Conservation (phyloP, 768 basidiomycete species). For the Pleurotus eryngii region DNA sequence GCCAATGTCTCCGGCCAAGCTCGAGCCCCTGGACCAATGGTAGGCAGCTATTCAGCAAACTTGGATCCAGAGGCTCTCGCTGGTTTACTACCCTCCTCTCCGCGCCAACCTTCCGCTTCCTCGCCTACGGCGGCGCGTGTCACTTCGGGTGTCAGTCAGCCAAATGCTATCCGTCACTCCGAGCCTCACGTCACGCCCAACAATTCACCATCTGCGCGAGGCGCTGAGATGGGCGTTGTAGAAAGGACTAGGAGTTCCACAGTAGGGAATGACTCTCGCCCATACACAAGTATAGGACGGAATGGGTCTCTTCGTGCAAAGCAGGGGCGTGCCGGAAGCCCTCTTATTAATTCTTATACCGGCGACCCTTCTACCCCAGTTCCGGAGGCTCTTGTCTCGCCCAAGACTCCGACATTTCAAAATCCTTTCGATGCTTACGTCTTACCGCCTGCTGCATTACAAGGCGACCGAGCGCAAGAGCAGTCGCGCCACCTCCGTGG, state of each 20-base stretch:
- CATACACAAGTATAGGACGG: neutral
- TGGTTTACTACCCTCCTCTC: too few species aligned
- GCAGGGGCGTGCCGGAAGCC: neutral
- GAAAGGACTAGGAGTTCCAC: neutral
- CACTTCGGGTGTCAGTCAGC: too few species aligned
- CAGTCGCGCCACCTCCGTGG: neutral
- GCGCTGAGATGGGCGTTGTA: neutral
- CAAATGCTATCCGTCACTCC: neutral
- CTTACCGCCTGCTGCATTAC: neutral
- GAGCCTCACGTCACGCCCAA: neutral
- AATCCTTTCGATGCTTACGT: too few species aligned
- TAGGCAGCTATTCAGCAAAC: too few species aligned
- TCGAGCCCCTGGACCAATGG: too few species aligned
- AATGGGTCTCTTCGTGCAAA: neutral
- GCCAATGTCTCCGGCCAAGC: too few species aligned
- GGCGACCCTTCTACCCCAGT: neutral
- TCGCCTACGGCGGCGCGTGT: too few species aligned
- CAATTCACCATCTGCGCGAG: neutral
- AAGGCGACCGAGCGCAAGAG: neutral
- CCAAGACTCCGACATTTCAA: neutral
- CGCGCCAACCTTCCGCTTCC: too few species aligned
- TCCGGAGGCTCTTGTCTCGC: neutral
- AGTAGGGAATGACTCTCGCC: slow-evolving; percentile 1
- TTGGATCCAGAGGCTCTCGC: too few species aligned
- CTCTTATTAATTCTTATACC: neutral